phyloP scores from a whole-genome alignment of 768 basidiomycete species.

The Ramaria sp. region DNA sequence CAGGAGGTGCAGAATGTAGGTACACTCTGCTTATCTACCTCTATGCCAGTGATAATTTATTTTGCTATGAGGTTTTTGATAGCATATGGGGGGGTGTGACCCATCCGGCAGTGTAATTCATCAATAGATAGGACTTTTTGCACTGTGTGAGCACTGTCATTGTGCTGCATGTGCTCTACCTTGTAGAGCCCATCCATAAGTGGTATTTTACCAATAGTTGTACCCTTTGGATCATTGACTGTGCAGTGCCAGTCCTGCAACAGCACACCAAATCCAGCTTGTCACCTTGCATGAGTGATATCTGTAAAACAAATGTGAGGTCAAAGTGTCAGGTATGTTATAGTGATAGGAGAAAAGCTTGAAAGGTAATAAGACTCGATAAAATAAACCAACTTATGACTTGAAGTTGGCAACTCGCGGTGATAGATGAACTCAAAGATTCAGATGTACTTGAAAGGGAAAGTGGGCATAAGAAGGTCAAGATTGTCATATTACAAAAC shows the following conservation, averaged over 20 bases:
- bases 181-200: slow-evolving; percentile 14
- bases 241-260: slow-evolving; percentile 11
- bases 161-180: slow-evolving; percentile 12
- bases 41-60: neutral
- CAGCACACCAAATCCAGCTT: slow-evolving; percentile 4
- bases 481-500: too few species aligned
- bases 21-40: neutral
- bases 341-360: too few species aligned
- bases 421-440: too few species aligned
- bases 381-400: too few species aligned
- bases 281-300: slow-evolving; percentile 14
- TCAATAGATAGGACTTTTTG: slow-evolving; percentile 20
- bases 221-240: slow-evolving; percentile 12
- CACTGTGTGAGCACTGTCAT: too few species aligned
- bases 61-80: neutral
- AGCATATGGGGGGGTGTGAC: neutral
- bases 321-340: too few species aligned
- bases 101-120: slow-evolving; percentile 3
- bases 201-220: slow-evolving; percentile 9
- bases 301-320: too few species aligned
- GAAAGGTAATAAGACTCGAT: too few species aligned
- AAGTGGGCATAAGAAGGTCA: too few species aligned
- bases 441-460: too few species aligned
- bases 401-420: too few species aligned
- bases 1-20: neutral